Base-by-base conservation (phyloP, 345 rosid genomes). In the Moricandia arvensis region DNA sequence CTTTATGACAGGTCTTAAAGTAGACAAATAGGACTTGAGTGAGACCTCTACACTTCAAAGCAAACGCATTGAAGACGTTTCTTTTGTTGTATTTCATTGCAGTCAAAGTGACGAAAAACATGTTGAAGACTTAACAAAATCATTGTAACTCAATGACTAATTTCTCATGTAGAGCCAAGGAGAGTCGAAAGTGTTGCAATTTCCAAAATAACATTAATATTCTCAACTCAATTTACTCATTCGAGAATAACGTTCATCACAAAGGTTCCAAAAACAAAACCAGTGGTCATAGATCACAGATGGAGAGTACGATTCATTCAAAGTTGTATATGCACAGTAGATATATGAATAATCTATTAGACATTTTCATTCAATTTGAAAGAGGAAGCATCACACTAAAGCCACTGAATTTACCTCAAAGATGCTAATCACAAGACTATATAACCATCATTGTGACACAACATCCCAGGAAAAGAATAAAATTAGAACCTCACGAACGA, bases 401-500 rank as follows among this genome's bases (percentile, higher is more conserved):
- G 66, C 55, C 75, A 69, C 47, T 5, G 57, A 58, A 30, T 53
- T 63, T 33, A 3, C 47, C 54, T 68, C 70, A 70, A 30, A 63
- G 75, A 69, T 63, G 70, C 63, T 35, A 53, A 49, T 16, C 68
- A 11, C 15, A 68, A 49, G 63, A 75, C 69, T 68, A 68, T 33
- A 31, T 47, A 75, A 43, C 68, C 66, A 71, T 37, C 66, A 77
- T 33, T 54, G 75, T 43, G 35, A 55, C 75, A 91, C 81, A 69
- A 90, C 82, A 77, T 91, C 87, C 91, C 83, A 24, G 60, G 75
- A 17, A 89, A 30, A 30, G n/a, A 59, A 29, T 2, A 12, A 1
- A 8, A 18, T 87, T 75, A 82, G 90, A 49, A 29, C 31, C 24
- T 21, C n/a, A n/a, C n/a, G n/a, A n/a, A n/a, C n/a, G n/a, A n/a